Conservation (phyloP, 2,329 filamentous ascomycete genomes). For the Alternaria rosae region DNA sequence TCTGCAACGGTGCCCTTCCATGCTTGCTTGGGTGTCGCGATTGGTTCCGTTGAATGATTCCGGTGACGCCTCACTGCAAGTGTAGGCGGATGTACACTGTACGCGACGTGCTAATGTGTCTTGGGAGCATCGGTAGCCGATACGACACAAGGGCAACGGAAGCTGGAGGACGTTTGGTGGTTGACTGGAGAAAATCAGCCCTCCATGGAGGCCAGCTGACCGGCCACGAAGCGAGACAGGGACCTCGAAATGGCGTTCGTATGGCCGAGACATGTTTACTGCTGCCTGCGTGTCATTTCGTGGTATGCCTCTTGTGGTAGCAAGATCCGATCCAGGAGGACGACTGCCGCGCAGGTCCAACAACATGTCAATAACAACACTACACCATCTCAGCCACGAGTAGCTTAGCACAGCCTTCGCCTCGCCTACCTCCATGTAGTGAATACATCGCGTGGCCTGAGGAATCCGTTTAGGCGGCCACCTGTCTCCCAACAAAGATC, state of each 20-base stretch:
- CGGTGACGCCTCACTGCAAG: constrained; percentile 28
- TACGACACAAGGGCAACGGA: constrained; percentile 18
- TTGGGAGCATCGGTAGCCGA: constrained; percentile 18
- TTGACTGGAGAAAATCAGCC: constrained; percentile 24
- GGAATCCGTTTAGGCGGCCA: constrained; percentile 11
- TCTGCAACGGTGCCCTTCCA: constrained; percentile 24
- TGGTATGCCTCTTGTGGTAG: constrained; percentile 18
- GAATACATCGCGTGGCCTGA: constrained; percentile 16
- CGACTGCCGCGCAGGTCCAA: constrained; percentile 11
- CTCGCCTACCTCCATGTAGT: constrained; percentile 6
- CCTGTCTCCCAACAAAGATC: constrained; percentile 20
- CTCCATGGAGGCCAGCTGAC: constrained; percentile 24
- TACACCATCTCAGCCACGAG: constrained; percentile 15
- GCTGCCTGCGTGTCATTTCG: constrained; percentile 22
- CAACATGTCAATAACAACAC: constrained; percentile 12
- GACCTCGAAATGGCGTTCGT: constrained; percentile 10
- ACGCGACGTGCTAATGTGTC: constrained; percentile 9
- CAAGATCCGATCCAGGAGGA: constrained; percentile 11
- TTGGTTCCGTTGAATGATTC: constrained; percentile 14
- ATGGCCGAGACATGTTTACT: constrained; percentile 27
- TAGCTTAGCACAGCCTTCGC: constrained; percentile 23
- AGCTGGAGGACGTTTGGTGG: constrained; percentile 21
- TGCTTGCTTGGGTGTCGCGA: constrained; percentile 12
- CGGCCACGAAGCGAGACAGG: constrained; percentile 17
- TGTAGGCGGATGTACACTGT: constrained; percentile 13